Base-by-base conservation (phyloP, 1,284 basidiomycete genomes). In the Leccinum subrobustum region DNA sequence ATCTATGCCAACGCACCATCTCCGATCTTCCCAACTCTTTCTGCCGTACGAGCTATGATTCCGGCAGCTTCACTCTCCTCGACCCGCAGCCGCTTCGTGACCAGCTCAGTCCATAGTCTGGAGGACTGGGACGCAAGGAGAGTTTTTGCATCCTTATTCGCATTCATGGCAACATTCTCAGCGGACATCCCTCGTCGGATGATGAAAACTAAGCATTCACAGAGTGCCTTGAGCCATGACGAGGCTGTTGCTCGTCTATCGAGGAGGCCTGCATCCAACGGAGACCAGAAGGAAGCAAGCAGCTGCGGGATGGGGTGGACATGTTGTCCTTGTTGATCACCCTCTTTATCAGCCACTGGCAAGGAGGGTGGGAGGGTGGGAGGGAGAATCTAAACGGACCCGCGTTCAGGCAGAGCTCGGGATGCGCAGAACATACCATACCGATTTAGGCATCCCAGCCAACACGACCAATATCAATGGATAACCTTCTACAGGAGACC, bases 271-370 rank as follows among this genome's bases (percentile, higher is more conserved):
- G 84, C 84, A 54, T 89, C 85, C 0, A 92, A 73, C 0, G 91
- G 90, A 8, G 85, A 83, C 89, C 92, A 94, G 67, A 96, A 87
- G 0, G 90, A 84, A 1, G 77, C 75, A 68, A 93, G 88, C 35
- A 96, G 74, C n/a, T 81, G 78, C 0, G 71, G 67, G 1, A 84
- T 66, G 18, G 76, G 73, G 27, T 71, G 61, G 11, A 54, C 35
- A 11, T 11, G 12, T 5, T n/a, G 6, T 4, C 7, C 37, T 16
- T 25, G 52, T 33, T 47, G 27, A 6, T 27, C 42, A 8, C 4
- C 31, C 18, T 57, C 53, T 23, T 56, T 18, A 3, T 44, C 52
- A 12, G 5, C 39, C 5, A 63, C 39, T 16, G 44, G 52, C 3
- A 65, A 56, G 29, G 69, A 63, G 3, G 68, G 61, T 11, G 81